A percentile compares a stretch with the other conserved stretches of the same genome.
phyloP scores from a whole-genome alignment of 305 asterid species.

The Plantago lanceolata region DNA sequence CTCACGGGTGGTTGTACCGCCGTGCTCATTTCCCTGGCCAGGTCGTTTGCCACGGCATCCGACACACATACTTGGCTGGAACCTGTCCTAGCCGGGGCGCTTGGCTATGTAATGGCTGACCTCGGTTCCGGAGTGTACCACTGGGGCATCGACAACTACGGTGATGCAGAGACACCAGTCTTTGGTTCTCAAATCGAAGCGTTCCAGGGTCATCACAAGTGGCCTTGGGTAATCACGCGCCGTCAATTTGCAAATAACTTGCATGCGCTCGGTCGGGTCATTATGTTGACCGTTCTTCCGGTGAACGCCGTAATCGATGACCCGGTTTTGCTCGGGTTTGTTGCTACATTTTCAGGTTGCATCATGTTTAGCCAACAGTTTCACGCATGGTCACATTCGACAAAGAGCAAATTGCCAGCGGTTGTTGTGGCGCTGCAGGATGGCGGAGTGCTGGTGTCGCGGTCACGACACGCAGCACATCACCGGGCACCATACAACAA shows the following conservation, averaged over 20 bases:
- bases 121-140: constrained; percentile 81
- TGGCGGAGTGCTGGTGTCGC: constrained; percentile 61
- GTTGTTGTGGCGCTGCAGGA: constrained; percentile 69
- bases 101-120: constrained; percentile 66
- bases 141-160: constrained; percentile 91
- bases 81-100: constrained; percentile 44
- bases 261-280: constrained; percentile 56
- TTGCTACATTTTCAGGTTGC: constrained; percentile 54
- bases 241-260: constrained; percentile 77
- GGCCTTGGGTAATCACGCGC: constrained; percentile 85
- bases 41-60: constrained; percentile 33
- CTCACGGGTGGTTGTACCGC: constrained; percentile 63
- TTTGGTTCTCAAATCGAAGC: constrained; percentile 69
- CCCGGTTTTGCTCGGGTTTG: constrained; percentile 46
- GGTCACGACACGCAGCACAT: constrained; percentile 66
- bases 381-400: constrained; percentile 86
- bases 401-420: constrained; percentile 66
- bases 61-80: constrained; percentile 52
- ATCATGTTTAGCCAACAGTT: constrained; percentile 90
- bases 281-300: constrained; percentile 55
- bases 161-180: constrained; percentile 51
- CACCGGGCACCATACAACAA: constrained; percentile 77
- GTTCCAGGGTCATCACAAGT: constrained; percentile 79
- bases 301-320: constrained; percentile 37
- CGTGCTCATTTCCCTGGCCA: constrained; percentile 53